A percentile compares a stretch with the other conserved stretches of the same genome.
phyloP scores from a whole-genome alignment of 2,329 filamentous ascomycete genomes.

The Trichoderma pleuroti region DNA sequence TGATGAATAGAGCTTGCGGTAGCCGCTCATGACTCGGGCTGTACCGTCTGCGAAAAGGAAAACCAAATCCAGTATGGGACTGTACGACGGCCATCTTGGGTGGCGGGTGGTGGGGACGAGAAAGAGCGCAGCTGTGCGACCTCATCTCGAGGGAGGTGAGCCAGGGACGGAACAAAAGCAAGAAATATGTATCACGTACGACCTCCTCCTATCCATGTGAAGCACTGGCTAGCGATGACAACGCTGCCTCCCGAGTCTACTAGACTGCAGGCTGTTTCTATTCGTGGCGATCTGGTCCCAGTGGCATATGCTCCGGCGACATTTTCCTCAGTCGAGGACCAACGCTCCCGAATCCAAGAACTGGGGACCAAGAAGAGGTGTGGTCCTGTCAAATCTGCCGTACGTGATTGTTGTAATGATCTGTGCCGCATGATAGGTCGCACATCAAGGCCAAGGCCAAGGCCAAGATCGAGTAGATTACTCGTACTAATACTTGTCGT shows the following conservation, averaged over 20 bases:
- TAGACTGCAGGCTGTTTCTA: background rate
- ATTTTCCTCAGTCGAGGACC: background rate
- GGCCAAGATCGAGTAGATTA: background rate
- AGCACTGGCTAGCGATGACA: background rate
- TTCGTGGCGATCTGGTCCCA: background rate
- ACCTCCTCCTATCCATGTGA: background rate
- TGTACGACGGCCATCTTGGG: background rate
- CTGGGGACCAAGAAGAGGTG: background rate
- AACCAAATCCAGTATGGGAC: background rate
- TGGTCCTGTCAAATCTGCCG: background rate
- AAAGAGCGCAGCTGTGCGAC: background rate
- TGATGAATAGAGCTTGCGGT: background rate
- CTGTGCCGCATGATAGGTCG: background rate
- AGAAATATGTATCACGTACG: conserved; percentile 1
- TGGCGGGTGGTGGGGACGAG: background rate
- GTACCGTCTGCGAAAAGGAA: background rate
- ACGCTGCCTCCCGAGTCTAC: background rate
- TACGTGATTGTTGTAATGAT: background rate
- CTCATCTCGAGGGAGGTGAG: background rate
- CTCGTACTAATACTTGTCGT: background rate
- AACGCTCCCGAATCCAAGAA: conserved; percentile 5
- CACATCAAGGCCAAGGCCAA: background rate
- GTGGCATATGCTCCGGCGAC: background rate
- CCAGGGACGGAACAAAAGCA: background rate
- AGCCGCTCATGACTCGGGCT: background rate